phyloP scores from a whole-genome alignment of 139 green algal genomes.

The Spirogloea muscicola region DNA sequence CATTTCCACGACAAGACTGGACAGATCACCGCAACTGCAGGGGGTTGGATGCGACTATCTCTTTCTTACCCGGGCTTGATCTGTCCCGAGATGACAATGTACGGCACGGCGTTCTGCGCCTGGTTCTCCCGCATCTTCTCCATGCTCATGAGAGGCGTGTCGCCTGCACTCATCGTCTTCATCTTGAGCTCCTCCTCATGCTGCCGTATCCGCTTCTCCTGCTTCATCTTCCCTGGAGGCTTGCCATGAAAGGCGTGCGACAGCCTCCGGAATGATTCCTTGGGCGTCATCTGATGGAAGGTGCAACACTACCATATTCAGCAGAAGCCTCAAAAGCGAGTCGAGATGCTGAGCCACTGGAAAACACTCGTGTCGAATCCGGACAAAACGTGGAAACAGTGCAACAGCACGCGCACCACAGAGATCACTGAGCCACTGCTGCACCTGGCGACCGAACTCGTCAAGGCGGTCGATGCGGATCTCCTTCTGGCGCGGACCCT shows the following conservation, averaged over 20 bases:
- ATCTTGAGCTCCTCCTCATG: constrained; percentile 63
- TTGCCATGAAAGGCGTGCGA: constrained; percentile 92
- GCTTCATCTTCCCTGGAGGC: constrained; percentile 75
- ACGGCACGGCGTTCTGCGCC: constrained; percentile 5
- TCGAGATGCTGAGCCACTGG: too few species aligned
- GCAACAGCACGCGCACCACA: background rate
- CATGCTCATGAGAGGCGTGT: constrained; percentile 39
- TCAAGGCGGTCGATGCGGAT: constrained; percentile 74
- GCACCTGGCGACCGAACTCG: constrained; percentile 76
- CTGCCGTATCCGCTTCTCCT: constrained; percentile 73
- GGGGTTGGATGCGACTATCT: background rate
- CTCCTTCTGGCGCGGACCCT: constrained; percentile 20
- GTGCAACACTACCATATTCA: background rate
- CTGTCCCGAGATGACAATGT: constrained; percentile 34
- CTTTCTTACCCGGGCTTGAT: constrained; percentile 39
- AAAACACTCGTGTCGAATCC: too few species aligned
- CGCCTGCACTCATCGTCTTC: constrained; percentile 40
- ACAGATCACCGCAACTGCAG: background rate
- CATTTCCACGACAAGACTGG: background rate
- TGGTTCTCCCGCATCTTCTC: constrained; percentile 37
- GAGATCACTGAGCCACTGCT: background rate
- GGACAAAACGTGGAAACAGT: too few species aligned
- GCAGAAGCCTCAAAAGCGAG: too few species aligned
- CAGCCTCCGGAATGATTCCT: constrained; percentile 87
- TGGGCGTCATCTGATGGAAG: constrained; percentile 73